Base-by-base conservation (phyloP, 208 protist genomes). In the Acanthamoeba culbertsoni region DNA sequence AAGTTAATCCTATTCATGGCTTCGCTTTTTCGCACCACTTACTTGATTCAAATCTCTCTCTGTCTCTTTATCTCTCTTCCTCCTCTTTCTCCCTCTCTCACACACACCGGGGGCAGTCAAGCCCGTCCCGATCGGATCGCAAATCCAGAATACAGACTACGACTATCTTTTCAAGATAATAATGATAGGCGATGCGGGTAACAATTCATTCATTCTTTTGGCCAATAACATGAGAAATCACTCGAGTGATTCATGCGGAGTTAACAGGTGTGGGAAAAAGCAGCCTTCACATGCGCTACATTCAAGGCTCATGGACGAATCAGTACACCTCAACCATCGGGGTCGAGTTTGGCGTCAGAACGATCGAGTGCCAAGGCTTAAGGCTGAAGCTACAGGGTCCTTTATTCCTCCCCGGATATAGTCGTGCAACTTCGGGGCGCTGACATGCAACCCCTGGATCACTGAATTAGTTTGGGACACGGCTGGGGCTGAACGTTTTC, bases 321-420 rank as follows among this genome's bases (percentile, higher is more conserved):
- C 75, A 7, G 97, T 97, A 33, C 98, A 99, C 98, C 93, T 98
- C 96, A 96, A 99, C 98, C 43, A 99, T 99, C 82, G 98, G 98
- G 59, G 98, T 99, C 6, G 98, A 99, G 92, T 99, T 99, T 94
- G 98, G 98, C 73, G 98, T 97, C 42, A 96, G 96, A n/a, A 71
- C 95, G 16, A 84, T 96, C 18, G 95, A 95, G 16, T 23, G 94
- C 20, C 42, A 82, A 71, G 97, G 96, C 2, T 98, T 98, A 86
- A 59, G 89, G 1, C 97, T 99, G 57, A 99, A 99, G 96, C 96
- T 99, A 79, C 98, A 99, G 86, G 99, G 99, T 43, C 14, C 33
- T 73, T 37, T 16, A 10, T 68, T 33, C 28, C 1, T 28, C 40
- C 59, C 10, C 7, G 12, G 59, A 37, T 68, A 8, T 12, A 7